These are phyloP conservation scores for Lecanicillium sp. DNA, from an alignment of 2,329 filamentous ascomycete species.

Conservation along the genomic window DNA sequence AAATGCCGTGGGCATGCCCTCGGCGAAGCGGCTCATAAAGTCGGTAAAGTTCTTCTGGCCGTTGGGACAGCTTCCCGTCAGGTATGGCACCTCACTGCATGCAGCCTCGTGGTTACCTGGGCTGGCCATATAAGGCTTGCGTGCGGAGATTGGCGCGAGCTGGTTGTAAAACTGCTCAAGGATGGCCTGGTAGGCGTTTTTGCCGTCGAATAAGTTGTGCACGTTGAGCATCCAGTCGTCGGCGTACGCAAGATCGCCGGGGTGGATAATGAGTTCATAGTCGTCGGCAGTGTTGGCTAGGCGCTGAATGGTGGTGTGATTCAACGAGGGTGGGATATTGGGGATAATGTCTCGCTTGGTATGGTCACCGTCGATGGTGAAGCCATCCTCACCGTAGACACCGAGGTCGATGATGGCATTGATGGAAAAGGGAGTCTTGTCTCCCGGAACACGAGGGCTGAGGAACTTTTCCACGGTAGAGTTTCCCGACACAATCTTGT, in stretches of 20 bases:
- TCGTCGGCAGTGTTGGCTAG: constrained; percentile 42
- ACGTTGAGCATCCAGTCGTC: constrained; percentile 45
- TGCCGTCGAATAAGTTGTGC: constrained; percentile 37
- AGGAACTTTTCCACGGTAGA: constrained; percentile 44
- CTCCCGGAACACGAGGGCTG: constrained; percentile 30
- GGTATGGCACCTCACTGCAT: constrained; percentile 35
- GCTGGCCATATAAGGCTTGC: constrained; percentile 39
- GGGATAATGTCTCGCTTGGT: constrained; percentile 41
- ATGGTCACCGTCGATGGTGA: constrained; percentile 26
- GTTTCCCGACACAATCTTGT: constrained; percentile 49
- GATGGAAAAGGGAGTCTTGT: constrained; percentile 44
- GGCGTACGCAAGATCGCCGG: constrained; percentile 49
- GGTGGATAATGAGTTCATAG: constrained; percentile 47
- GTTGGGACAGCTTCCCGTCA: constrained; percentile 30
- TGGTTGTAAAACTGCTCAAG: constrained; percentile 44
- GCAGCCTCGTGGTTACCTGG: constrained; percentile 50
- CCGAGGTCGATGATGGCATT: constrained; percentile 41
- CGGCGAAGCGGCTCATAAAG: constrained; percentile 46
- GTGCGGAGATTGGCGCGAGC: constrained; percentile 33
- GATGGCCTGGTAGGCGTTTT: constrained; percentile 46
- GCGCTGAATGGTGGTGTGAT: constrained; percentile 50
- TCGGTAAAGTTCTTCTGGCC: constrained; percentile 55
- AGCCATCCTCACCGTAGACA: constrained; percentile 31
- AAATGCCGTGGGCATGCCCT: constrained; percentile 43
- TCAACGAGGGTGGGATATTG: constrained; percentile 38